phyloP scores from a whole-genome alignment of 2,329 filamentous ascomycete species.

The Stagonosporopsis cucurbitacearum region DNA sequence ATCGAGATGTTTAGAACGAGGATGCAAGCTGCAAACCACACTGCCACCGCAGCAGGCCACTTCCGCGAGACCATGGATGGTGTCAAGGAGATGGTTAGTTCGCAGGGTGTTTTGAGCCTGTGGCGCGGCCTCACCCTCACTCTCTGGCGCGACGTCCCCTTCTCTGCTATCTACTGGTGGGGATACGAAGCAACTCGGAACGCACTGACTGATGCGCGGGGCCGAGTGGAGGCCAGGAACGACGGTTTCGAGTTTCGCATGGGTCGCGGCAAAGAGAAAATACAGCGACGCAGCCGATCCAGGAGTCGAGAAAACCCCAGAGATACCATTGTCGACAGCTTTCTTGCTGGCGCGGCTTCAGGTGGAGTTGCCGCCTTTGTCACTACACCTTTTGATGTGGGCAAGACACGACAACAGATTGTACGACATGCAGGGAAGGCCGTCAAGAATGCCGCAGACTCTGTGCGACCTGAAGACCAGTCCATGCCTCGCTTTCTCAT shows the following conservation, averaged over 20 bases:
- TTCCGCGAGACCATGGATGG: slow-evolving; percentile 80
- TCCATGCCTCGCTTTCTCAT: slow-evolving; percentile 83
- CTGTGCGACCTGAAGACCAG: slow-evolving; percentile 69
- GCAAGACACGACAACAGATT: slow-evolving; percentile 93
- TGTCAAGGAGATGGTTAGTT: slow-evolving; percentile 77
- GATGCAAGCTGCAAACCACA: slow-evolving; percentile 75
- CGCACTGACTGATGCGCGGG: slow-evolving; percentile 71
- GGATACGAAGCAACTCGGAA: slow-evolving; percentile 88
- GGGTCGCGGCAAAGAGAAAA: slow-evolving; percentile 41
- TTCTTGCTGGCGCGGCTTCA: slow-evolving; percentile 81
- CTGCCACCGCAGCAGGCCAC: slow-evolving; percentile 63
- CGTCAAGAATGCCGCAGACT: slow-evolving; percentile 50
- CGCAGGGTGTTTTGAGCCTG: slow-evolving; percentile 78
- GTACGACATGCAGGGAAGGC: slow-evolving; percentile 63
- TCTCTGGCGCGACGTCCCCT: slow-evolving; percentile 95
- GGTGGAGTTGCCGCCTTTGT: slow-evolving; percentile 85
- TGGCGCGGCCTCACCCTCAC: slow-evolving; percentile 92
- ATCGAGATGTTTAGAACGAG: slow-evolving; percentile 94
- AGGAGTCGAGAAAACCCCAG: slow-evolving; percentile 73
- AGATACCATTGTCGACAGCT: slow-evolving; percentile 85
- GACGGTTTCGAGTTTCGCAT: slow-evolving; percentile 42
- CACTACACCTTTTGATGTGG: slow-evolving; percentile 96
- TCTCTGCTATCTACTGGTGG: slow-evolving; percentile 98
- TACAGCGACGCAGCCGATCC: slow-evolving; percentile 52
- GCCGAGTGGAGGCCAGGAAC: slow-evolving; percentile 52